Conservation (phyloP, 495 filamentous ascomycete genomes). For the Penicillium ucsense region DNA sequence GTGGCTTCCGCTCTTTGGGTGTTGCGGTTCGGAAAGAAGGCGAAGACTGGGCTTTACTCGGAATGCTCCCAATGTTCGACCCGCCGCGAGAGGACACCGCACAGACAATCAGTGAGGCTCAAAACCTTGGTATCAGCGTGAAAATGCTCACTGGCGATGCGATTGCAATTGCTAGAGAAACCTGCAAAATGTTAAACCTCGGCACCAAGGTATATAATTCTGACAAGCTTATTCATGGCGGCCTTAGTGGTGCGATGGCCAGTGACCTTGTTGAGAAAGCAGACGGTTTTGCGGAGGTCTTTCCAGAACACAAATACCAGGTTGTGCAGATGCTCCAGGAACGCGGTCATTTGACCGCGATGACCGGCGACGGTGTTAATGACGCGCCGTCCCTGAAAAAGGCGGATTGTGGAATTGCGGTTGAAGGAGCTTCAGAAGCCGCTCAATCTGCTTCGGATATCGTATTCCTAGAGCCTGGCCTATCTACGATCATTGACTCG, state of each 20-base stretch:
- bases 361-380: conserved; percentile 98
- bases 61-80: conserved; percentile 69
- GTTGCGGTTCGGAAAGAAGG: conserved; percentile 57
- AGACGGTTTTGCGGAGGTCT: conserved; percentile 76
- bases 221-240: conserved; percentile 59
- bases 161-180: conserved; percentile 67
- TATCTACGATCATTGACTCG: conserved; percentile 65
- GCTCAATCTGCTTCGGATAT: conserved; percentile 68
- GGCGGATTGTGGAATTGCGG: conserved; percentile 69
- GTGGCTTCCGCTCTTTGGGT: conserved; percentile 67
- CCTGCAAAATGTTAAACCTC: conserved; percentile 65
- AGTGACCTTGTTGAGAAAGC: conserved; percentile 64
- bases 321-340: conserved; percentile 96
- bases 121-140: conserved; percentile 60
- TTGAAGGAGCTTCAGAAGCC: conserved; percentile 65
- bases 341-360: conserved; percentile 91
- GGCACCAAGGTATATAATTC: conserved; percentile 73
- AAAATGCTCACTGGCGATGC: conserved; percentile 74
- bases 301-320: conserved; percentile 97
- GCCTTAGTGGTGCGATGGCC: conserved; percentile 57
- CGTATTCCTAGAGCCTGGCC: conserved; percentile 63
- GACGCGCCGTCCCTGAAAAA: conserved; percentile 95
- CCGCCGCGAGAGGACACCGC: conserved; percentile 69
- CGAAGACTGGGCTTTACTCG: conserved; percentile 54
- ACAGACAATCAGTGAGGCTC: conserved; percentile 62